phyloP scores from a whole-genome alignment of 140 eudicot genomes.

The Flaveria floridana region DNA sequence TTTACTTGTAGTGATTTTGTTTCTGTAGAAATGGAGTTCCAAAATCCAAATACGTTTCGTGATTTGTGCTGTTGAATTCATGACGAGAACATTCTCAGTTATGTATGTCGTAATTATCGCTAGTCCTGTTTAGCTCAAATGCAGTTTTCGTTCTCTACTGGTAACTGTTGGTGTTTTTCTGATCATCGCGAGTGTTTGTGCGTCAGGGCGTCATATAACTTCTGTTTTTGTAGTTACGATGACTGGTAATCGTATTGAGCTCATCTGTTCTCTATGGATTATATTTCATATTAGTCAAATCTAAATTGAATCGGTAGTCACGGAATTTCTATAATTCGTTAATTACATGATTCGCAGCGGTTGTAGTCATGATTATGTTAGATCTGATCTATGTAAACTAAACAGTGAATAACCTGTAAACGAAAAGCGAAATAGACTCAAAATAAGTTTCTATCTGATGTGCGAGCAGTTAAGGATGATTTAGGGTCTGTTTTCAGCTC shows the following conservation, averaged over 20 bases:
- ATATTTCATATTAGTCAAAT: background rate
- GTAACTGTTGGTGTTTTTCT: background rate
- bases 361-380: background rate
- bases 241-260: conserved; percentile 11
- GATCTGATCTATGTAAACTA: conserved; percentile 16
- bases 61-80: conserved; percentile 15
- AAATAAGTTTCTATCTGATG: conserved; percentile 15
- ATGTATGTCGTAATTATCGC: conserved; percentile 15
- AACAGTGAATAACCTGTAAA: conserved; percentile 4
- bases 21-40: background rate
- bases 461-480: conserved; percentile 7
- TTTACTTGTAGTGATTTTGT: conserved; percentile 3
- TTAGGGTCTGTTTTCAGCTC: conserved; percentile 21
- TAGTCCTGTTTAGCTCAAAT: conserved; percentile 21
- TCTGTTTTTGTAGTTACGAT: conserved; percentile 8
- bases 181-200: conserved; percentile 16
- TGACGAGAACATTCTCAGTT: background rate
- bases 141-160: background rate
- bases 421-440: background rate
- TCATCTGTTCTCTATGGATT: conserved; percentile 3
- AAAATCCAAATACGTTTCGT: conserved; percentile 8
- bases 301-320: conserved; percentile 10
- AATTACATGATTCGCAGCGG: background rate
- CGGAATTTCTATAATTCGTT: conserved; percentile 3
- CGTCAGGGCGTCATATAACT: background rate